phyloP scores from a whole-genome alignment of 2,329 filamentous ascomycete species.

The Xylaria sp. region DNA sequence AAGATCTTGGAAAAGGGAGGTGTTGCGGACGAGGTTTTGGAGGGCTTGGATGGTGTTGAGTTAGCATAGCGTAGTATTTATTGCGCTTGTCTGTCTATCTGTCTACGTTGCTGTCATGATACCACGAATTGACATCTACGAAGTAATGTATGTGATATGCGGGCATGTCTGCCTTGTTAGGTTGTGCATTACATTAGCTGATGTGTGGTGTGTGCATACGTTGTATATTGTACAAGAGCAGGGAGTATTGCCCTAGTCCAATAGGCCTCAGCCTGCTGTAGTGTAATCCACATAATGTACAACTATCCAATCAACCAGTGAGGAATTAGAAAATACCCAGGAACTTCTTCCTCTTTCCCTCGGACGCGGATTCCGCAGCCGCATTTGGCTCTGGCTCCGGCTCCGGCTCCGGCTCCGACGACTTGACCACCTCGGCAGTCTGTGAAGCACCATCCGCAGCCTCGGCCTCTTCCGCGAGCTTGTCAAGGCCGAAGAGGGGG shows the following conservation, averaged over 20 bases:
- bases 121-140: conserved; percentile 32
- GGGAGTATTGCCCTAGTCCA: conserved; percentile 11
- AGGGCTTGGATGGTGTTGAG: conserved; percentile 81
- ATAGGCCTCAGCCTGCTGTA: conserved; percentile 29
- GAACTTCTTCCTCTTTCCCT: conserved; percentile 77
- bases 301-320: neutral
- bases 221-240: conserved; percentile 33
- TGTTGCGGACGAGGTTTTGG: conserved; percentile 86
- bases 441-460: conserved; percentile 21
- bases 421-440: conserved; percentile 27
- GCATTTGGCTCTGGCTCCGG: conserved; percentile 3
- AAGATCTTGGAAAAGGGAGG: conserved; percentile 81
- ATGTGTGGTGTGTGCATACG: conserved; percentile 3
- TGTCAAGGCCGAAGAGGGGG: conserved; percentile 43
- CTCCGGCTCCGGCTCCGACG: conserved; percentile 25
- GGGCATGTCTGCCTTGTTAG: conserved; percentile 10
- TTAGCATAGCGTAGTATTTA: conserved; percentile 52
- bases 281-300: conserved; percentile 11
- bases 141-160: conserved; percentile 3
- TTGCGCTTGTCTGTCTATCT: neutral
- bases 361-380: conserved; percentile 34
- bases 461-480: conserved; percentile 41
- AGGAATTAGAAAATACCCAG: conserved; percentile 77
- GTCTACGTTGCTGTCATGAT: conserved; percentile 40
- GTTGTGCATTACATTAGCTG: conserved; percentile 7